Conservation (phyloP, 1,284 basidiomycete genomes). For the Porodaedalea pini region DNA sequence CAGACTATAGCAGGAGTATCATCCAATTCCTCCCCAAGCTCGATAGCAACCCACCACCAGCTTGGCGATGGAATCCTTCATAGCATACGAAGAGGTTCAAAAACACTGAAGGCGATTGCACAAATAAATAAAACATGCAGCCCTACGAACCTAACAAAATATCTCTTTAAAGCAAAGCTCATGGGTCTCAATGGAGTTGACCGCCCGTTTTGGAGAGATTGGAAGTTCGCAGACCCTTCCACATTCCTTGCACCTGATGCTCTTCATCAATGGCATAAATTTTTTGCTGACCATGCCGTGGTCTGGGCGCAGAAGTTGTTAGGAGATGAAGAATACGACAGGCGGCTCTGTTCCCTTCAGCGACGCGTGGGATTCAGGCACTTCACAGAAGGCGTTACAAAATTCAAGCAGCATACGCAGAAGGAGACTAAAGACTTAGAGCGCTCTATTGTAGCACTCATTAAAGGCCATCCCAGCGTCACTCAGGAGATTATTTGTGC, state of each 20-base stretch:
- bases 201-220: not conserved
- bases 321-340: not conserved
- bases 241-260: not conserved
- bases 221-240: not conserved
- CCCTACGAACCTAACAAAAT: not conserved
- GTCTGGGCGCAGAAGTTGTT: not conserved
- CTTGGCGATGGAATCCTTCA: not conserved
- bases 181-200: not conserved
- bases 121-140: not conserved
- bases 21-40: not conserved
- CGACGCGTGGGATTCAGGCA: not conserved
- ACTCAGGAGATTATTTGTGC: not conserved
- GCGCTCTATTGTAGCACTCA: not conserved
- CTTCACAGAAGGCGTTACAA: no score
- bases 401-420: slow-evolving; percentile 4
- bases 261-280: not conserved
- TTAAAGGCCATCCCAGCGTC: not conserved
- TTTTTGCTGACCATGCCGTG: not conserved
- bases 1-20: not conserved
- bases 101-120: not conserved
- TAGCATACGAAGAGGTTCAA: not conserved
- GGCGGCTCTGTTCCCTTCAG: not conserved
- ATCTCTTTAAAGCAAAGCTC: not conserved
- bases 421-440: not conserved
- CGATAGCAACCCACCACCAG: not conserved